phyloP scores from a whole-genome alignment of 768 basidiomycete species.

The Leccinum uliginosum region DNA sequence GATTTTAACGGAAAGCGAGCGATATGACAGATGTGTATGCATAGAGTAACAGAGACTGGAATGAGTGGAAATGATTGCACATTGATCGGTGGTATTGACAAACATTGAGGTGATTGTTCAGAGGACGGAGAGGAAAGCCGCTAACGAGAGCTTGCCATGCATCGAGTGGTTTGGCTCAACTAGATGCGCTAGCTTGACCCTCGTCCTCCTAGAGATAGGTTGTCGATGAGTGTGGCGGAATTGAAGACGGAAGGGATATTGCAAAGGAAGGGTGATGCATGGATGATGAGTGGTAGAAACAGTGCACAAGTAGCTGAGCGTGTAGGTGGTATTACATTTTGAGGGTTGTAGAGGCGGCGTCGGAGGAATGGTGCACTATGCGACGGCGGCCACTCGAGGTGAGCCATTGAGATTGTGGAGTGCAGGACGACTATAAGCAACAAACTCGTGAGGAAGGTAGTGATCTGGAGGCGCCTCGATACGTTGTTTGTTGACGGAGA shows the following conservation, averaged over 20 bases:
- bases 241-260: conserved; percentile 41
- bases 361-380: conserved; percentile 47
- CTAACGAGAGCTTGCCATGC: conserved; percentile 7
- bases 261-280: conserved; percentile 60
- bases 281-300: conserved; percentile 62
- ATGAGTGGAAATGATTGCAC: conserved; percentile 41
- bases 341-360: conserved; percentile 45
- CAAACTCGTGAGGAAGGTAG: conserved; percentile 77
- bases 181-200: conserved; percentile 12
- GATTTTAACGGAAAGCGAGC: conserved; percentile 38
- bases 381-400: conserved; percentile 49
- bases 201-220: conserved; percentile 37
- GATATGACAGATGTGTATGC: conserved; percentile 53
- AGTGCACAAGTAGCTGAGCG: conserved; percentile 58
- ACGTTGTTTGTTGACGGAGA: conserved; percentile 66
- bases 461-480: conserved; percentile 69
- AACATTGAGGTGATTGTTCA: conserved; percentile 9
- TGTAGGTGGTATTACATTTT: conserved; percentile 79
- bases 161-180: conserved; percentile 21
- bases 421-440: conserved; percentile 71
- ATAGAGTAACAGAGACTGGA: conserved; percentile 45
- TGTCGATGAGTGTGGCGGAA: conserved; percentile 48
- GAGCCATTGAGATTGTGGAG: conserved; percentile 74
- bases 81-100: conserved; percentile 24
- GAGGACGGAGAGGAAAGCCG: conserved; percentile 9